Conservation (phyloP, 2,329 filamentous ascomycete species). For the Colletotrichum gloeosporioides region DNA sequence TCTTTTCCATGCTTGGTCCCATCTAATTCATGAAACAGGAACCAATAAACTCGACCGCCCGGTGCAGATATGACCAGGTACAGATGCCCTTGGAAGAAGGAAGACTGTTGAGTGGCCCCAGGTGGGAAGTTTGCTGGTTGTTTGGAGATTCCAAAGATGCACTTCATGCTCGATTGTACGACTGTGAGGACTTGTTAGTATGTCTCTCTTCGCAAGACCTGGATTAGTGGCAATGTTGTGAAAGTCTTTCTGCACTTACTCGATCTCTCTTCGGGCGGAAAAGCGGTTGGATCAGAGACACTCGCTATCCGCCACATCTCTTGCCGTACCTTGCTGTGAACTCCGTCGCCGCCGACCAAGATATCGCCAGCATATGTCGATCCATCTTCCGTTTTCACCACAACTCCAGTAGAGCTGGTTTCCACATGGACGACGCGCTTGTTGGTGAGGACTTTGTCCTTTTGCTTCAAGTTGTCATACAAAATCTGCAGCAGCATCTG, state of each 20-base stretch:
- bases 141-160: constrained; percentile 43
- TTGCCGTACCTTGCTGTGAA: constrained; percentile 40
- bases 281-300: constrained; percentile 26
- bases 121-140: neutral
- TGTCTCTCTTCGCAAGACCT: neutral
- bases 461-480: constrained; percentile 36
- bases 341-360: constrained; percentile 43
- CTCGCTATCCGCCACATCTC: constrained; percentile 32
- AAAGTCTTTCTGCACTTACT: neutral
- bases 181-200: neutral
- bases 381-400: constrained; percentile 36
- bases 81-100: constrained; percentile 23
- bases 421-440: constrained; percentile 20
- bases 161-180: constrained; percentile 21
- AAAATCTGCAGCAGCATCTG: constrained; percentile 38
- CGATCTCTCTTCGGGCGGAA: constrained; percentile 23
- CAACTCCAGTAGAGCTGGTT: constrained; percentile 17
- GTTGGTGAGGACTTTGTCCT: constrained; percentile 15
- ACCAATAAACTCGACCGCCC: constrained; percentile 37
- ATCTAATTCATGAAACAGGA: constrained; percentile 35
- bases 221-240: fast-evolving
- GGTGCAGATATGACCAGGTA: constrained; percentile 35
- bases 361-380: constrained; percentile 34
- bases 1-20: constrained; percentile 30
- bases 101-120: neutral